A percentile compares a stretch with the other conserved stretches of the same genome.
phyloP scores from a whole-genome alignment of 2,329 filamentous ascomycete genomes.

The Bipolaris cookei region DNA sequence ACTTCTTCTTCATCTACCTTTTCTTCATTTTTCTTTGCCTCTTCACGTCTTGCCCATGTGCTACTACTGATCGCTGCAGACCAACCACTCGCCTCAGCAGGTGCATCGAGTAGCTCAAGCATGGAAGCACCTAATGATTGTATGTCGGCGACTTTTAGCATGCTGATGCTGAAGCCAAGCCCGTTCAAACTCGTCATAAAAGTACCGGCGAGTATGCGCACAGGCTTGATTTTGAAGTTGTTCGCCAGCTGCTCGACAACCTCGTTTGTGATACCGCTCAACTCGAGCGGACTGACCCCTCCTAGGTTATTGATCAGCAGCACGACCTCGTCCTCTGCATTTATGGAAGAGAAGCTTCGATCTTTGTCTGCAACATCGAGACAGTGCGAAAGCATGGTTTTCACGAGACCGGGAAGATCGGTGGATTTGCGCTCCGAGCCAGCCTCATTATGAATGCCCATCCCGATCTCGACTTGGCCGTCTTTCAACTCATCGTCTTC shows the following conservation, averaged over 20 bases:
- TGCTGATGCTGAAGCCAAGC: conserved; percentile 71
- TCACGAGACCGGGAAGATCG: conserved; percentile 53
- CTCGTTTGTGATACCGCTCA: conserved; percentile 75
- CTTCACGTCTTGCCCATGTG: conserved; percentile 63
- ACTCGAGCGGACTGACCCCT: conserved; percentile 73
- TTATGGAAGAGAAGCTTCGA: conserved; percentile 71
- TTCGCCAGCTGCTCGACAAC: conserved; percentile 65
- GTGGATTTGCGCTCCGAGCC: conserved; percentile 51
- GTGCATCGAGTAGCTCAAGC: conserved; percentile 71
- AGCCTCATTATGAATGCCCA: conserved; percentile 77
- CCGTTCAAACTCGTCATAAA: conserved; percentile 77
- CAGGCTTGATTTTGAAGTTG: conserved; percentile 65
- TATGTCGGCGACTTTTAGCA: conserved; percentile 68
- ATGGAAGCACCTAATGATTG: conserved; percentile 65
- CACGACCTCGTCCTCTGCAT: conserved; percentile 67
- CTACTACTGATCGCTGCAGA: conserved; percentile 63
- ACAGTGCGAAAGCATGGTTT: conserved; percentile 70
- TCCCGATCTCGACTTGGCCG: conserved; percentile 70
- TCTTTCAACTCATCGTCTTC: conserved; percentile 65
- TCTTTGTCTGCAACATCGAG: conserved; percentile 69
- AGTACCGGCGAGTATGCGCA: conserved; percentile 67
- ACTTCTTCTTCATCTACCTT: conserved; percentile 52
- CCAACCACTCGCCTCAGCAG: conserved; percentile 72
- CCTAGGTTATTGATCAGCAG: conserved; percentile 78
- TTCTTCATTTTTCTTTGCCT: conserved; percentile 52